Evolutionary conservation across 805 yeast species (phyloP), one percentile per base, ranked within the genome.

Genomic region (Saccharomycopsis microspora): DNA sequence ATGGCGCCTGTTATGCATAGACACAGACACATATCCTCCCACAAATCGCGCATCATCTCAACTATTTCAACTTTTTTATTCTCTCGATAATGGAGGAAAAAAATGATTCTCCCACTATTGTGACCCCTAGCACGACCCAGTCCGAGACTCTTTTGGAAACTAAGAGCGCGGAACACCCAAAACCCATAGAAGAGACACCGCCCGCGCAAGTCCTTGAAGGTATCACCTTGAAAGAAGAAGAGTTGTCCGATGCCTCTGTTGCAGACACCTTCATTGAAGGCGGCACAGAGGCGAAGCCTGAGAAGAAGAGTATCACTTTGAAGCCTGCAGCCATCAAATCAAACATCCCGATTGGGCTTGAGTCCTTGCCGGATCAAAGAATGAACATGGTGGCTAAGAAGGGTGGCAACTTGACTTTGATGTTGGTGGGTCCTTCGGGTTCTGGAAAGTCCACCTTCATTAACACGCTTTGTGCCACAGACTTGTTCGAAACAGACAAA

Each of bases 371-470:
- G 5, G 40, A 45, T 4, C 52, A 49, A 39, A 43, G 48, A 40
- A 50, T 44, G 48, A 34, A 50, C 5, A 46, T 47, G 43, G 53
- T 44, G 5, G 45, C 47, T 7, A 47, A 47, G 33, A 46, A 41
- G 7, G 53, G 51, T 7, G 46, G 43, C 4, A 76, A 72, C 56
- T 76, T 93, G 61, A 93, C 90, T 63, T 62, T 93, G 53, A 76
- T 93, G 78, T 86, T 86, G 49, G 95, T 88, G 52, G 95, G 95
- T 56, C 94, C 86, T 68, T 70, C 80, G 51, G 97, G 98, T 4
- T 71, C 90, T 54, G 53, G 53, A 10, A 50, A 90, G 68, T 72
- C 93, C 33, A 90, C 97, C 30, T 75, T 93, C 60, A 76, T 93
- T 59, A 88, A 87, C 67, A 89, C 97, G 30, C 72, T 93, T 57